These are phyloP conservation scores for Populus pruinosa DNA, from an alignment of 345 rosid genomes.

Conservation along the genomic window DNA sequence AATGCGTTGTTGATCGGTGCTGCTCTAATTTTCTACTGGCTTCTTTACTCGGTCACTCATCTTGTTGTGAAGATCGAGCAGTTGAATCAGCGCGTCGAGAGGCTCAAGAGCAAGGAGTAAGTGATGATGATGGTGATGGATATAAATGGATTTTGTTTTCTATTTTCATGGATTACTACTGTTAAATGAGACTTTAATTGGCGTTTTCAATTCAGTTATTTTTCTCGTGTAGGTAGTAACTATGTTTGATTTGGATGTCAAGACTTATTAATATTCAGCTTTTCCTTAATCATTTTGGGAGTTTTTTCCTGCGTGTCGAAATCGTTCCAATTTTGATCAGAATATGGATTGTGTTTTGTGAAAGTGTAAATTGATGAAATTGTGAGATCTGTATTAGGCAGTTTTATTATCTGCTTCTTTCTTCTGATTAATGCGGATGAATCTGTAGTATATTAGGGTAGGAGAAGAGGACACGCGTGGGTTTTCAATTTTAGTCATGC, in stretches of 20 bases:
- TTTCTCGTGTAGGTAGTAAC: not conserved
- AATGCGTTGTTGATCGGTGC: constrained; percentile 29
- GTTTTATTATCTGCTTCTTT: not conserved
- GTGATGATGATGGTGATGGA: not conserved
- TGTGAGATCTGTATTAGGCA: not conserved
- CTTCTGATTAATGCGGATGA: not conserved
- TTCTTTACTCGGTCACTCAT: constrained; percentile 25
- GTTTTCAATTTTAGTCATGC: not conserved
- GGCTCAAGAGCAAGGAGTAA: constrained; percentile 36
- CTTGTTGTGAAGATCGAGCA: constrained; percentile 33
- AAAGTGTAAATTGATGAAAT: not conserved
- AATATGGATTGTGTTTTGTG: not conserved
- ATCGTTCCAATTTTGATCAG: not conserved
- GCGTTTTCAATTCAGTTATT: not conserved
- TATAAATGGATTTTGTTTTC: constrained; percentile 12
- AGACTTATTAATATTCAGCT: not conserved
- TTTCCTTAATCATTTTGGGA: not conserved
- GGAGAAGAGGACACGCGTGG: not conserved
- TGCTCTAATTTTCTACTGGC: constrained; percentile 33
- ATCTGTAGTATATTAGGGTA: not conserved
- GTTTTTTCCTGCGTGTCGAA: not conserved
- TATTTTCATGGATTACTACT: not conserved
- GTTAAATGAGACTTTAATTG: not conserved
- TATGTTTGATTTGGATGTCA: not conserved
- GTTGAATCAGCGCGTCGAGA: constrained; percentile 32